Evolutionary conservation across 2,329 filamentous ascomycete genomes (phyloP).

Genomic region (Penicillium sp.): DNA sequence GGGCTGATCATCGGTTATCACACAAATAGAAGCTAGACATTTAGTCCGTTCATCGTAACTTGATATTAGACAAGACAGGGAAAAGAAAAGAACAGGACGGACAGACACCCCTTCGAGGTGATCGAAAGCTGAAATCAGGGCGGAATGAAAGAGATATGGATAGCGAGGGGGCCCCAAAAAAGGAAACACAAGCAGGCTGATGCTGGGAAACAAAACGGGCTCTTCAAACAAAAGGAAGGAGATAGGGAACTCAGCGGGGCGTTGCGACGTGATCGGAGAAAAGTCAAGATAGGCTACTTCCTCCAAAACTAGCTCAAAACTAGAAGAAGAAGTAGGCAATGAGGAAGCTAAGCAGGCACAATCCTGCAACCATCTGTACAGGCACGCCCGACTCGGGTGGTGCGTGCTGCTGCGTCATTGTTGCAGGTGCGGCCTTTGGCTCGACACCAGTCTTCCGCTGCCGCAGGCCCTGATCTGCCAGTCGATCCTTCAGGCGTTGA

Average conservation of each 20-base stretch:
- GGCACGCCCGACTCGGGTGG: slow-evolving; percentile 68
- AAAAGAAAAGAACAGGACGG: slow-evolving; percentile 10
- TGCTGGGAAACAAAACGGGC: slow-evolving; percentile 25
- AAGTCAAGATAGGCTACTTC: slow-evolving; percentile 11
- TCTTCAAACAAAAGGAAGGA: slow-evolving; percentile 22
- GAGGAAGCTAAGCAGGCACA: slow-evolving; percentile 87
- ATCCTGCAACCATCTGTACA: slow-evolving; percentile 72
- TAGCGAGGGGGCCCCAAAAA: slow-evolving; percentile 14
- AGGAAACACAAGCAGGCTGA: slow-evolving; percentile 24
- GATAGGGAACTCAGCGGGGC: slow-evolving; percentile 13
- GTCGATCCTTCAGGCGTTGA: slow-evolving; percentile 58
- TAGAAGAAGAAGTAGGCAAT: slow-evolving; percentile 96
- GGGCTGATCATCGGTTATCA: slow-evolving; percentile 19
- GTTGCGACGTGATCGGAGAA: slow-evolving; percentile 24
- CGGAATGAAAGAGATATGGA: slow-evolving; percentile 17
- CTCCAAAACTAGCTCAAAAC: slow-evolving; percentile 21
- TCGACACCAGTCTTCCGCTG: slow-evolving; percentile 66
- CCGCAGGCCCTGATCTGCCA: slow-evolving; percentile 64
- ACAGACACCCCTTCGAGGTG: slow-evolving; percentile 2
- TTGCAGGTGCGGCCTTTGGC: slow-evolving; percentile 47
- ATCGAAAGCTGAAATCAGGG: slow-evolving; percentile 3
- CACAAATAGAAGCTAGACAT: slow-evolving; percentile 18
- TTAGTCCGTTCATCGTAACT: slow-evolving; percentile 23
- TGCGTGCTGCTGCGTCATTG: slow-evolving; percentile 53
- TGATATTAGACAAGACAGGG: slow-evolving; percentile 24